Evolutionary conservation across 768 basidiomycete species (phyloP), one percentile per base, ranked within the genome.

Genomic region (Russula sp.): DNA sequence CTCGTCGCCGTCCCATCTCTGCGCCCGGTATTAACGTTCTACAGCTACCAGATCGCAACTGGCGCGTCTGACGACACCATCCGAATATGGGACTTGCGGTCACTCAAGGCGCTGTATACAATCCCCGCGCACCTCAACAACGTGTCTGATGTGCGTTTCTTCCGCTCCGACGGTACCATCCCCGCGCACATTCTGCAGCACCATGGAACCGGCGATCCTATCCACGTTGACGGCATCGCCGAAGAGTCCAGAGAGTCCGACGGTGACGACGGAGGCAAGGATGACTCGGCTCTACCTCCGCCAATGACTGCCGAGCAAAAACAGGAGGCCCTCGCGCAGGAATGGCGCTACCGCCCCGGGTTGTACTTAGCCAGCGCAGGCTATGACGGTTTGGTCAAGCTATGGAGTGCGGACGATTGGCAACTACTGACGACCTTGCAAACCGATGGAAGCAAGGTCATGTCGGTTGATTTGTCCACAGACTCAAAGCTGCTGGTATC

Each of bases 321-420:
- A 47, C 45, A 55, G 18, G 74, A 75, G 43, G 71, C 73, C 32
- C 73, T 76, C 11, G 73, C 77, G 54, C 85, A 90, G 63, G 87
- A 92, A 65, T 87, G 86, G 84, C 81, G 78, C 60, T 93, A 93
- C 63, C 85, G 89, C 5, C 86, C 89, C 10, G 97, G 97, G 2
- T 75, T 96, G 56, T 98, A 96, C 78, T 85, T 99, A 61, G 94
- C 90, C 4, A 93, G 91, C 66, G 79, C 91, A 4, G 95, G 97
- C 4, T 98, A 98, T 72, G 97, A 99, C 70, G 93, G 93, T 5
- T 83, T 88, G 60, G 91, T 99, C 70, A 94, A 97, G 73, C 70
- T 99, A 58, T 99, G 97, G 97, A 91, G 88, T 69, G 91, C 95
- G 50, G 97, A 98, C 71, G 97, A 99, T 70, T 99, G 97, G 97